Evolutionary conservation across 345 rosid species (phyloP), one percentile per base, ranked within the genome.

Genomic region (Ailanthus altissimus): DNA sequence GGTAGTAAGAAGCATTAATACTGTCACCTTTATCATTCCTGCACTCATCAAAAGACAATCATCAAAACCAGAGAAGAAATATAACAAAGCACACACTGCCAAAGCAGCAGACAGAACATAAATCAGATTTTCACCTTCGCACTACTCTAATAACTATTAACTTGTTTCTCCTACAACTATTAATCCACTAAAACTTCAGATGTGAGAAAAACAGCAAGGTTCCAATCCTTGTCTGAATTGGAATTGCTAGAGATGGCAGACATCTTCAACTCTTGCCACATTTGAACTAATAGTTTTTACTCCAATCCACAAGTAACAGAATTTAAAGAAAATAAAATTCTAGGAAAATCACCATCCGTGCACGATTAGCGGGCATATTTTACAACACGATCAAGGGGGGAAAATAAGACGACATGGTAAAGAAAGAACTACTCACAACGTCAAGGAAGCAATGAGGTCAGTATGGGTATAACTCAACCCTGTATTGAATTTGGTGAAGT

Each of bases 11-110:
- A n/a, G 94, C 97, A 70, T 51, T 91, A 59, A 94, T 77, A 16
- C 79, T 68, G 74, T 94, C 97, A 18, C 96, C 95, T 49, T 97
- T 97, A 70, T 90, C 97, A 77, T 92, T 92, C 89, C 99, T 97
- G 82, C 10, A 69, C 25, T 51, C 67, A 67, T 38, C 13, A 0
- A 38, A 70, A 54, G 14, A 16, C 25, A 38, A 5, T 1, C 40
- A 54, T 63, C 57, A 72, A 50, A 26, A 40, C 54, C 16, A 28
- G 8, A 74, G 53, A 71, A 59, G 63, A 47, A 67, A 11, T 10
- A 49, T 11, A 12, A n/a, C 57, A 66, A 1, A 38, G 43, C 61
- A 23, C 20, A 43, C 12, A 50, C 13, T 57, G 40, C 21, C 67
- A 20, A 80, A 18, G 60, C 51, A 59, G 10, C 20, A n/a, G 14